Evolutionary conservation across 106 monocot species (phyloP), one percentile per base, ranked within the genome.

Genomic region (Acorus gramineus): DNA sequence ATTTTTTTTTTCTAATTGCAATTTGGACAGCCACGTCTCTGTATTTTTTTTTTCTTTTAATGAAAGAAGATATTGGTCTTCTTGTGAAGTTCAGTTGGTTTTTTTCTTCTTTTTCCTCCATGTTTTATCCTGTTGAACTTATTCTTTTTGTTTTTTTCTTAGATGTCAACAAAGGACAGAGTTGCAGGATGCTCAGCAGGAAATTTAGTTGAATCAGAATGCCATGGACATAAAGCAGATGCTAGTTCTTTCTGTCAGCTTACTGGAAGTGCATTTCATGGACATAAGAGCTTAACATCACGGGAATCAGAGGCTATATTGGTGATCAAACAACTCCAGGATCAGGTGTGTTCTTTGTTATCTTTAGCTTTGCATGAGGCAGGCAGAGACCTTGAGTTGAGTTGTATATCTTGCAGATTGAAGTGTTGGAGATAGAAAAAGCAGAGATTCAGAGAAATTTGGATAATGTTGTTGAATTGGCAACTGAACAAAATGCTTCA

Each of bases 251-350:
- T 73, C 5, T 12, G 14, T 76, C 55, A 66, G 52, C 46, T 66
- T 46, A 69, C 9, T 61, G 50, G 45, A 59, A 65, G 46, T 56
- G 69, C 53, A 49, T 47, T 70, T 50, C 53, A 14, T 74, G 68
- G 65, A 4, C 46, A 7, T 50, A 76, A 66, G 61, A 71, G 65
- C 59, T 77, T 85, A 71, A 80, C 78, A 59, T 47, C 57, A 60
- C 74, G 74, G 73, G 87, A 90, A 56, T 77, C 87, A 55, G 87
- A 87, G 65, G 83, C 76, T 6, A 82, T 83, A 71, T 52, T 70
- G 63, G 72, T 80, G 8, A 87, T 86, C 55, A 80, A 84, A 63
- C 84, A 87, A 67, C 82, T 90, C 61, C 70, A 90, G 63, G 84
- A 90, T 77, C 72, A 84, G 81, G 86, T 87, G 42, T 14, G 45